These are phyloP conservation scores for Cupressus sempervirens DNA, from an alignment of 75 land plant species.

Conservation along the genomic window DNA sequence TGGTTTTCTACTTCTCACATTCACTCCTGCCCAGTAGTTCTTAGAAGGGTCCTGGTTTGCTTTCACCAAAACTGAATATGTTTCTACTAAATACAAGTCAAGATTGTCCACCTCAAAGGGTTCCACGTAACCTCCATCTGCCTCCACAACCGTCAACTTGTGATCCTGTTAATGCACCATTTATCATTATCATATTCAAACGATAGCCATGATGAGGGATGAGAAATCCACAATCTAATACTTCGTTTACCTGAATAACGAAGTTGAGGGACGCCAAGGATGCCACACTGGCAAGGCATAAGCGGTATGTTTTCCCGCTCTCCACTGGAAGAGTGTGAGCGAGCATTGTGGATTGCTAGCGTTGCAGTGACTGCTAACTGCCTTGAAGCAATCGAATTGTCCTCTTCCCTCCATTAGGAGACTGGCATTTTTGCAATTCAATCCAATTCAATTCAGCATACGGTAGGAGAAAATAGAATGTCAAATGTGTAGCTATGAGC, in stretches of 20 bases:
- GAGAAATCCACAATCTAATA: no score
- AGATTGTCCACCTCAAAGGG: slow-evolving; percentile 55
- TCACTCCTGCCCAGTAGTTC: slow-evolving; percentile 71
- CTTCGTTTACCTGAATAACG: slow-evolving; percentile 28
- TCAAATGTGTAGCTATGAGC: background rate
- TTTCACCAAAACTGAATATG: slow-evolving; percentile 73
- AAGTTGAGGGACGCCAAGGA: slow-evolving; percentile 50
- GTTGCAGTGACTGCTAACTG: slow-evolving; percentile 18
- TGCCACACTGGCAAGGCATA: slow-evolving; percentile 70
- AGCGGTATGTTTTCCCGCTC: slow-evolving; percentile 61
- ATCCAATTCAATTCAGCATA: background rate
- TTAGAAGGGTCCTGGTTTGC: slow-evolving; percentile 50
- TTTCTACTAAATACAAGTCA: slow-evolving; percentile 87
- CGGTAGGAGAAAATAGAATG: background rate
- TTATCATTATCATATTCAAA: background rate
- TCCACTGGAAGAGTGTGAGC: slow-evolving; percentile 39
- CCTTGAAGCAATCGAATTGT: slow-evolving; percentile 56
- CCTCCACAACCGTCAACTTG: slow-evolving; percentile 81
- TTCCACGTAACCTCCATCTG: slow-evolving; percentile 76
- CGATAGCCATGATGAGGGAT: background rate
- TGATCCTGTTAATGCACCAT: slow-evolving; percentile 39
- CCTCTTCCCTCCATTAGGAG: slow-evolving; percentile 77
- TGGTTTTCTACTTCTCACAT: slow-evolving; percentile 68
- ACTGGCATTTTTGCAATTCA: slow-evolving; percentile 12
- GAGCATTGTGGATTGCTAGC: slow-evolving; percentile 35